Evolutionary conservation across 169 alveolate species (phyloP), one percentile per base, ranked within the genome.

Genomic region (Besnoitia besnoiti): DNA sequence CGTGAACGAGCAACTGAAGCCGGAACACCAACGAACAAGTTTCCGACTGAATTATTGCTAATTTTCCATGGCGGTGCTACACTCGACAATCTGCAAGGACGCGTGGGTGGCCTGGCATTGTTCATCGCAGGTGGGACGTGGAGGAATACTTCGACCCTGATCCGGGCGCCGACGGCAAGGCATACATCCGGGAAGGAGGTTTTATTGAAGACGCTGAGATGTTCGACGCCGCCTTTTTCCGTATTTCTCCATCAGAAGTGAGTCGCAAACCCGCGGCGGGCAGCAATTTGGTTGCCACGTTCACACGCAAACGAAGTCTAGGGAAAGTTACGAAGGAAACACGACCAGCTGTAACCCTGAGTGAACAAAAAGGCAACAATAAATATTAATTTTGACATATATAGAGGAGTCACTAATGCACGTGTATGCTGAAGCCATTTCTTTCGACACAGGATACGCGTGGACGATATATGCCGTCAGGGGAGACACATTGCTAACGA

Each of bases 111-210:
- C n/a, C 62, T 51, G 62, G n/a, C 42, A 73, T 62, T 80, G 90
- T 77, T 0, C 35, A 42, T 93, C 30, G 49, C 92, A 94, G 98
- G 37, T 96, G 98, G 98, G 97, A 96, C 87, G 95, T 94, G 35
- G 97, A 95, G 82, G 97, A 95, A 59, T 95, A 90, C 85, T 96
- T 91, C 85, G 95, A 95, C 55, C 93, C 96, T 1, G 98, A 96
- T 19, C 91, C 95, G 35, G 97, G 95, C 14, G 94, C 95, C 21
- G 96, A 95, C 10, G 96, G 95, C 49, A 95, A 94, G 89, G 95
- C 95, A 96, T 96, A 96, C 91, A 94, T 95, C 40, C 92, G 96
- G 16, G 97, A 96, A 44, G 97, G 97, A 33, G 98, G 97, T 49
- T 96, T 96, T 50, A 92, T 96, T 49, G 97, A 95, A 51, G 90